Evolutionary conservation across 208 protist species (phyloP), one percentile per base, ranked within the genome.

Genomic region (Leishmania tropica): DNA sequence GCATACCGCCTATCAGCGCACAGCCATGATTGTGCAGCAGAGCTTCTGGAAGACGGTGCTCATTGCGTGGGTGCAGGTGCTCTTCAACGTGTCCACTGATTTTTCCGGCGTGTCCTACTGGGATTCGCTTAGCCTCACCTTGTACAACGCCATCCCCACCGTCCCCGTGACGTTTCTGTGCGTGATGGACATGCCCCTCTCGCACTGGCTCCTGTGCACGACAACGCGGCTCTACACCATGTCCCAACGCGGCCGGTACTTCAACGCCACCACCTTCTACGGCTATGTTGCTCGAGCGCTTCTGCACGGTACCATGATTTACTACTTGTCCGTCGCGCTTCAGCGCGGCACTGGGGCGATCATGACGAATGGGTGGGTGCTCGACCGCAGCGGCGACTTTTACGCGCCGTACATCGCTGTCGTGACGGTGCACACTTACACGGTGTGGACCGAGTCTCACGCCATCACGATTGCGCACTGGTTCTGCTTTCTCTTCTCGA

Each of bases 21-120:
- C 94, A 6, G 86, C 94, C 11, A 95, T 97, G 81, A 96, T 99
- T 53, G 96, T 98, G 35, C 96, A 98, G 80, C 99, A 99, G 86
- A 98, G 92, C 81, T 99, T 99, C 79, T 99, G 98, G 85, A 99
- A 99, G 89, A 98, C 95, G 62, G 91, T 98, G 31, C 87, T 98
- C 37, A 88, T 99, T 64, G 91, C 92, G 60, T 98, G 98, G 86
- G 91, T 98, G 81, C 97, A 99, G 84, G 81, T 99, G 68, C 84
- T 96, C n/a, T 99, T 90, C 87, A 97, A 96, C 83, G 75, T 89
- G 19, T 95, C 87, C 76, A 91, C 93, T 28, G 81, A 90, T 54
- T 97, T 94, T 83, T 95, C 88, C 17, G 96, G 92, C 15, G 88
- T 96, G 35, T 94, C 90, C n/a, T 98, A 95, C 80, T 99, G 95